Evolutionary conservation across 2,329 filamentous ascomycete genomes (phyloP).

Genomic region (Thelonectria olida): DNA sequence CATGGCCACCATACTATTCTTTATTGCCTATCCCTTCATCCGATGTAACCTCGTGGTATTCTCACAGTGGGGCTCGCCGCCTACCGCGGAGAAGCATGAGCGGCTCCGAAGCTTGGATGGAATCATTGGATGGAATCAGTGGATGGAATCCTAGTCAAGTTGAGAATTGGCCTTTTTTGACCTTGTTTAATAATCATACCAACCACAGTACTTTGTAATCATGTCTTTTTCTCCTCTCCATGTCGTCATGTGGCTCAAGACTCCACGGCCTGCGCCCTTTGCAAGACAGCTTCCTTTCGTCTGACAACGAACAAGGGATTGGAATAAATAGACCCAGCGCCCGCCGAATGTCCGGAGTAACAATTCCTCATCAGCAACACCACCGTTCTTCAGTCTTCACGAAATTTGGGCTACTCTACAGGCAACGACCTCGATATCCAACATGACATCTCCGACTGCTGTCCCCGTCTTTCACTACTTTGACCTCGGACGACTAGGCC

Average conservation of each 20-base stretch:
- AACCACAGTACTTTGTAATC: not conserved
- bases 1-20: not conserved
- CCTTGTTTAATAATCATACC: not conserved
- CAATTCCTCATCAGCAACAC: not conserved
- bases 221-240: not conserved
- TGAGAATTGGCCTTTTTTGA: not conserved
- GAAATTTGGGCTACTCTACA: not conserved
- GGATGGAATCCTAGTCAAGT: no score
- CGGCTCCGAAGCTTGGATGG: not conserved
- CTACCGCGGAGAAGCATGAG: not conserved
- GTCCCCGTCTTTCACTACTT: slow-evolving; percentile 38
- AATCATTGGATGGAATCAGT: not conserved
- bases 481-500: slow-evolving; percentile 38
- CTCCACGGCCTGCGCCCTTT: not conserved
- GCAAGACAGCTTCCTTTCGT: not conserved
- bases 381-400: not conserved
- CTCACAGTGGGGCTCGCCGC: not conserved
- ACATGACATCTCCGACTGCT: not conserved
- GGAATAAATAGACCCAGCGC: not conserved
- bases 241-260: not conserved
- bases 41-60: not conserved
- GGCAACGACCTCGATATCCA: no score
- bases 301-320: not conserved
- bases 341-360: not conserved
- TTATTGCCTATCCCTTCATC: not conserved